These are phyloP conservation scores for Fraxinus excelsior DNA, from an alignment of 257 asterid genomes.

Conservation along the genomic window DNA sequence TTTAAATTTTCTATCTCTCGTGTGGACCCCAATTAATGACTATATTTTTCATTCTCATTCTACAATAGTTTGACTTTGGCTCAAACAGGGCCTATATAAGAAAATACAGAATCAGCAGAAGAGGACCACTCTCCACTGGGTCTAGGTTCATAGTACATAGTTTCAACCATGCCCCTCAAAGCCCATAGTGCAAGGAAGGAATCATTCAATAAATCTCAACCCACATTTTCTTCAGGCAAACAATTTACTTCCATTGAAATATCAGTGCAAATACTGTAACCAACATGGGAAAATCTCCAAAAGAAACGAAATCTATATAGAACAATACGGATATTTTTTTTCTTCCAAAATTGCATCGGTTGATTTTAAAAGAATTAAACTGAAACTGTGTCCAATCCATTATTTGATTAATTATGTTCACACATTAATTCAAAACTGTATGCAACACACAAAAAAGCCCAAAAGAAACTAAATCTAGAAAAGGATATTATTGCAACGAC, in stretches of 20 bases:
- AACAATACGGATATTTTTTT: background rate
- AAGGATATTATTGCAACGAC: background rate
- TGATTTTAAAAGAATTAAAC: background rate
- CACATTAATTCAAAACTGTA: background rate
- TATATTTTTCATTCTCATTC: too few relatives aligned
- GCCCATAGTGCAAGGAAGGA: background rate
- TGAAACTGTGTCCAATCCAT: too few relatives aligned
- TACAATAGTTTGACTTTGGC: too few relatives aligned
- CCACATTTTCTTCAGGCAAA: background rate
- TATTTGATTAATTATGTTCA: background rate
- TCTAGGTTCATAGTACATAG: background rate
- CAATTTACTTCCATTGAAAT: background rate
- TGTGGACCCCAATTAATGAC: too few relatives aligned
- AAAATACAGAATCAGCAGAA: background rate
- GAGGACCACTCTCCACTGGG: background rate
- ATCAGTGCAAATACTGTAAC: background rate
- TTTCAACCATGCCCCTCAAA: background rate
- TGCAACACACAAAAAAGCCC: background rate
- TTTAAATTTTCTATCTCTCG: too few relatives aligned
- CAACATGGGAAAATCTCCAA: background rate
- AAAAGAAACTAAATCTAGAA: background rate
- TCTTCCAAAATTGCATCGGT: background rate
- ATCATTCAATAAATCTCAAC: background rate
- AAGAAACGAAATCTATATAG: background rate
- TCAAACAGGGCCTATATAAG: too few relatives aligned